Conservation (phyloP, 495 filamentous ascomycete genomes). For the Articulospora tetracladia region DNA sequence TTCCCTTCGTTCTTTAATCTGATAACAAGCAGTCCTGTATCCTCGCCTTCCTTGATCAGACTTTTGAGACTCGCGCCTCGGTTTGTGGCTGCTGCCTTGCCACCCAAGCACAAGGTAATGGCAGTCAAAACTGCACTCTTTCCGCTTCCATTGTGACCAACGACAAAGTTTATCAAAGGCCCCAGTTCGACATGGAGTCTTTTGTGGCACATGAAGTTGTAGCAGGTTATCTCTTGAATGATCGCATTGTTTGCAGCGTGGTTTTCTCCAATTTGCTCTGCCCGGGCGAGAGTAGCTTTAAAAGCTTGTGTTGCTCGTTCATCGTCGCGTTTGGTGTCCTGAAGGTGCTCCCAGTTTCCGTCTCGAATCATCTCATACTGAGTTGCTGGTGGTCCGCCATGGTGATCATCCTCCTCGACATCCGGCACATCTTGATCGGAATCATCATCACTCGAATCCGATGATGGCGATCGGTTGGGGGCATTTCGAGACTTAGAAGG, state of each 20-base stretch:
- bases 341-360: constrained; percentile 46
- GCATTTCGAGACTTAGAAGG: constrained; percentile 22
- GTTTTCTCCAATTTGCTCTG: constrained; percentile 58
- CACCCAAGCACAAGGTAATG: constrained; percentile 89
- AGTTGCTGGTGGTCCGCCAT: constrained; percentile 17
- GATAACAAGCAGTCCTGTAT: constrained; percentile 55
- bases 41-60: constrained; percentile 88
- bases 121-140: constrained; percentile 97
- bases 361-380: constrained; percentile 51
- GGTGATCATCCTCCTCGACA: constrained; percentile 7
- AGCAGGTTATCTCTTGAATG: constrained; percentile 76
- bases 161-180: constrained; percentile 94
- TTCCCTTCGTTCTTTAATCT: constrained; percentile 86
- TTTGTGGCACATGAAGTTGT: constrained; percentile 94
- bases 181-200: constrained; percentile 78
- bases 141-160: constrained; percentile 97
- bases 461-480: constrained; percentile 22
- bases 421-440: constrained; percentile 3
- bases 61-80: constrained; percentile 86
- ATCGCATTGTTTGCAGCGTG: constrained; percentile 77
- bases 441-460: constrained; percentile 13
- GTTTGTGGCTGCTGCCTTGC: constrained; percentile 93
- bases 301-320: constrained; percentile 70
- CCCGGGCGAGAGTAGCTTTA: constrained; percentile 39
- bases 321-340: constrained; percentile 55